Percentiles rank a stretch among this genome's conserved stretches.
phyloP scores from a whole-genome alignment of 306 rosid genomes.

The Acacia melanoxylon region DNA sequence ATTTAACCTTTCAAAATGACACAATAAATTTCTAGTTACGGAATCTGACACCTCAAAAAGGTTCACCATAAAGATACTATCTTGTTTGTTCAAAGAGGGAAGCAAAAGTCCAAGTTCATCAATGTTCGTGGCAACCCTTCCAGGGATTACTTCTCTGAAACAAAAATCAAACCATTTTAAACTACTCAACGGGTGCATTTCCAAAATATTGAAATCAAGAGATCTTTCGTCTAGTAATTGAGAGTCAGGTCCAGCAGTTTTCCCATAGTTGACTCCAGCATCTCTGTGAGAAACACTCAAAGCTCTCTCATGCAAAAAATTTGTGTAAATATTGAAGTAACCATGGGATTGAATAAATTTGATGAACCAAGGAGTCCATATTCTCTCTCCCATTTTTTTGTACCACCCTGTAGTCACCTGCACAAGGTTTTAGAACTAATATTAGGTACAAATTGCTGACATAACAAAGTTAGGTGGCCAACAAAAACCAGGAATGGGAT shows the following conservation, averaged over 20 bases:
- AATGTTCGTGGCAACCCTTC: constrained; percentile 48
- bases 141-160: constrained; percentile 76
- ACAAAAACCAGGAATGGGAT: constrained; percentile 7
- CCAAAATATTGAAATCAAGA: constrained; percentile 61
- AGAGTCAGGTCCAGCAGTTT: constrained; percentile 97
- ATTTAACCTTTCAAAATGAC: constrained; percentile 82
- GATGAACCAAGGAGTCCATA: constrained; percentile 99
- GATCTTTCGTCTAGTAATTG: constrained; percentile 62
- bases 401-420: constrained; percentile 97
- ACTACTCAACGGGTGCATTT: constrained; percentile 63
- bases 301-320: constrained; percentile 76
- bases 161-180: constrained; percentile 95
- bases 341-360: constrained; percentile 83
- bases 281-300: constrained; percentile 93
- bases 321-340: constrained; percentile 80
- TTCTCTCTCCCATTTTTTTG: constrained; percentile 86
- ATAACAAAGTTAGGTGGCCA: background rate
- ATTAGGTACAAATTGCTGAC: constrained; percentile 25
- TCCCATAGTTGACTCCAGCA: constrained; percentile 93
- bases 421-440: constrained; percentile 34
- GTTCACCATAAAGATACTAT: constrained; percentile 54
- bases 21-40: constrained; percentile 61
- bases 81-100: constrained; percentile 46
- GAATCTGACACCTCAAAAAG: constrained; percentile 55
- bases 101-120: constrained; percentile 71